These are phyloP conservation scores for Sisymbrium altissimum DNA, from an alignment of 345 rosid genomes.

Conservation along the genomic window DNA sequence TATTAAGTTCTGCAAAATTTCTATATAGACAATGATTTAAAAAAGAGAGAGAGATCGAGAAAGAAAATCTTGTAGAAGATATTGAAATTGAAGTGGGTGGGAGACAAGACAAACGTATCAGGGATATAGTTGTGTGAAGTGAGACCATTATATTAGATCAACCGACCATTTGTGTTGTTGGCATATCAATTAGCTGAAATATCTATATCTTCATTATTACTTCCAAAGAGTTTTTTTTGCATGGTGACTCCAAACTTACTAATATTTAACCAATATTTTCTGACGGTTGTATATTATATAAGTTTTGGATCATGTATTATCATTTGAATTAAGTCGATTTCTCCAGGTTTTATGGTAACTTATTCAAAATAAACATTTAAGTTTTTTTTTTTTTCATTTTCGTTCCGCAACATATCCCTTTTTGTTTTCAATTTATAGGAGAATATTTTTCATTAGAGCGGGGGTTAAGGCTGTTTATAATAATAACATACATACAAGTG, in stretches of 20 bases:
- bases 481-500: too few species aligned
- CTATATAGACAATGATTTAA: too few species aligned
- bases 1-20: too few species aligned
- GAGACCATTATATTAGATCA: conserved; percentile 23
- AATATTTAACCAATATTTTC: neutral
- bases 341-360: neutral
- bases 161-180: conserved; percentile 32
- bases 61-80: neutral
- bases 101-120: conserved; percentile 19
- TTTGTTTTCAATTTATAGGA: neutral
- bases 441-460: neutral
- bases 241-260: neutral
- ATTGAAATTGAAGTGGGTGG: conserved; percentile 21
- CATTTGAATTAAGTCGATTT: neutral
- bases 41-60: too few species aligned
- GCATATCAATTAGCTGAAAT: conserved; percentile 15
- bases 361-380: too few species aligned
- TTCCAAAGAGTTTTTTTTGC: neutral
- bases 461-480: neutral
- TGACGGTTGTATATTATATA: neutral
- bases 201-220: conserved; percentile 21
- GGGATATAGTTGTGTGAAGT: conserved; percentile 27
- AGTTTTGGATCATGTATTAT: neutral
- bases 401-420: too few species aligned
- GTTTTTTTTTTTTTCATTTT: too few species aligned